These are phyloP conservation scores for Trichoderma sp. DNA, from an alignment of 2,329 filamentous ascomycete genomes.

Conservation along the genomic window DNA sequence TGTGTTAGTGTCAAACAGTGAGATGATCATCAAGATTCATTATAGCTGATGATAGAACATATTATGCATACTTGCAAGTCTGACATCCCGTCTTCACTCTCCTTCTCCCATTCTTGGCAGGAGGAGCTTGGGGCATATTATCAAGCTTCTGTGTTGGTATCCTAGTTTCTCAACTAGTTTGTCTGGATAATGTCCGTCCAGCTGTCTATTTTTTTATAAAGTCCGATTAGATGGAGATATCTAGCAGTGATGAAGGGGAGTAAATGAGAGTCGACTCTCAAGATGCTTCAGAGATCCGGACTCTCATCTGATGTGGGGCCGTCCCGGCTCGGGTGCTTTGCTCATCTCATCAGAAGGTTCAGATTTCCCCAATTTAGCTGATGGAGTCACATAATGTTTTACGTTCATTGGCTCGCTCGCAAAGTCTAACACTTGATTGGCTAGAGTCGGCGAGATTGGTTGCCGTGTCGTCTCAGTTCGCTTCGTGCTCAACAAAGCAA, in stretches of 20 bases:
- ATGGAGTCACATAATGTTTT: background rate
- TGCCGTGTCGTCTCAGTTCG: background rate
- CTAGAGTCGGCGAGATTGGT: too few relatives aligned
- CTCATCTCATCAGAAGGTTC: background rate
- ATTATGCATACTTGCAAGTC: constrained; percentile 31
- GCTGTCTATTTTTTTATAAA: background rate
- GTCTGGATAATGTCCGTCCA: background rate
- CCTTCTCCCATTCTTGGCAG: background rate
- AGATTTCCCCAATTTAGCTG: background rate
- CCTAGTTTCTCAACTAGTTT: background rate
- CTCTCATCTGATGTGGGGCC: constrained; percentile 2
- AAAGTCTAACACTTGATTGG: background rate
- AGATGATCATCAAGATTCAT: background rate
- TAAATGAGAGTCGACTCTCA: background rate
- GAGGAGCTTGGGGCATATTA: background rate
- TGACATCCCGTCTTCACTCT: constrained; percentile 30
- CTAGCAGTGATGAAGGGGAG: background rate
- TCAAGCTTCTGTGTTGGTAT: background rate
- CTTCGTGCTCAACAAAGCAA: background rate
- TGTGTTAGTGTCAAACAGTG: background rate
- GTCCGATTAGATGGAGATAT: background rate
- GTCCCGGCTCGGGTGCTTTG: background rate
- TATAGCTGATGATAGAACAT: constrained; percentile 1
- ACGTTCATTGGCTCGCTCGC: background rate
- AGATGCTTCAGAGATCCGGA: background rate